Percentiles rank a stretch among this genome's conserved stretches.
These are phyloP conservation scores for Ajuga chamaepitys DNA, from an alignment of 257 asterid species.

Conservation along the genomic window DNA sequence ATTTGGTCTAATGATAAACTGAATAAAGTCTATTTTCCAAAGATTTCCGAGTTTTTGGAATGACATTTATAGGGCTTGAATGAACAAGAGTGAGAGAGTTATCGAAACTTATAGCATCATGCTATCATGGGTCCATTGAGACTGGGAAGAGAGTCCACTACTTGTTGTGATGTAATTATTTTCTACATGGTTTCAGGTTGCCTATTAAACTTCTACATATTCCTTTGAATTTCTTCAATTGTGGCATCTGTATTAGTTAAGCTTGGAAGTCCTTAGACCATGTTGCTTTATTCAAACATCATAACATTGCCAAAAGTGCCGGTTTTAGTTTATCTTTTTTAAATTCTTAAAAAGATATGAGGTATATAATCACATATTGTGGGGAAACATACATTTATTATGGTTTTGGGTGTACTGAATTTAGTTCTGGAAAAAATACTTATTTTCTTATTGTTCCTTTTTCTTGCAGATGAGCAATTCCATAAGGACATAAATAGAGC, in stretches of 20 bases:
- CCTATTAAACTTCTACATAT: neutral
- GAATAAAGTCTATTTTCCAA: neutral
- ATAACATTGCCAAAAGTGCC: neutral
- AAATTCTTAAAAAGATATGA: neutral
- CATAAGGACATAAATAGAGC: constrained; percentile 67
- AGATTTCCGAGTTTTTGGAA: neutral
- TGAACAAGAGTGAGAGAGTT: neutral
- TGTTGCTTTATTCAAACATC: neutral
- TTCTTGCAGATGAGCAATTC: constrained; percentile 80
- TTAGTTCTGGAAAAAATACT: neutral
- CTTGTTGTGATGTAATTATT: neutral
- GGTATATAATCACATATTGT: no score
- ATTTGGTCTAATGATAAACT: neutral
- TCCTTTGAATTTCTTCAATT: constrained; percentile 3
- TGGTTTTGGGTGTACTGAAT: neutral
- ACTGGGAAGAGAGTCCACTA: neutral
- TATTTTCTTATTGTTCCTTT: constrained; percentile 8
- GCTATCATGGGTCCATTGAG: neutral
- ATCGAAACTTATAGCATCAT: neutral
- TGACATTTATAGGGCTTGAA: neutral
- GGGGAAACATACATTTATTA: neutral
- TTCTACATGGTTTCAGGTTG: neutral
- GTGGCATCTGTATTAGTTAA: neutral
- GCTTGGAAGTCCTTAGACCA: constrained; percentile 1
- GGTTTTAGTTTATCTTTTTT: constrained; percentile 3